A percentile compares a stretch with the other conserved stretches of the same genome.
phyloP scores from a whole-genome alignment of 768 basidiomycete species.

The Trametes coccinea region DNA sequence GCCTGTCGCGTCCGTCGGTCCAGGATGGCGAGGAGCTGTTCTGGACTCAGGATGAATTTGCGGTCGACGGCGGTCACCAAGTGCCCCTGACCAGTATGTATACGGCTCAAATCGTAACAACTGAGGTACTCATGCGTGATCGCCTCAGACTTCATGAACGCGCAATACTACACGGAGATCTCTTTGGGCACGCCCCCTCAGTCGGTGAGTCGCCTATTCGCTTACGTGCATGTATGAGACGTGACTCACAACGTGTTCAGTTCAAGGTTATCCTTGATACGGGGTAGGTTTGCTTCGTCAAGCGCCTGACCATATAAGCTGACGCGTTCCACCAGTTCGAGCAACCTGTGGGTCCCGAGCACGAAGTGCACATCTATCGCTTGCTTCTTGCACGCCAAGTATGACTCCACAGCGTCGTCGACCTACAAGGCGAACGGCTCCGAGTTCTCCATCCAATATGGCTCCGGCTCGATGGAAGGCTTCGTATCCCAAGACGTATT shows the following conservation, averaged over 20 bases:
- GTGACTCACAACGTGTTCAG: slow-evolving; percentile 34
- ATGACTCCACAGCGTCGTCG: slow-evolving; percentile 75
- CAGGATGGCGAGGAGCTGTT: slow-evolving; percentile 57
- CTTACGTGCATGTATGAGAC: too few species aligned
- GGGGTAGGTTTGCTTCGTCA: slow-evolving; percentile 47
- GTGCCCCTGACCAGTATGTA: slow-evolving; percentile 87
- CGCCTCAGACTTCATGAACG: slow-evolving; percentile 89
- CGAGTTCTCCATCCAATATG: slow-evolving; percentile 89
- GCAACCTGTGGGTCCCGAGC: slow-evolving; percentile 95
- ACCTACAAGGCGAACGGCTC: slow-evolving; percentile 91
- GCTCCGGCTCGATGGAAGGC: slow-evolving; percentile 95
- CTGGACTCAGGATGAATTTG: slow-evolving; percentile 77
- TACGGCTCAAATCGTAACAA: background rate
- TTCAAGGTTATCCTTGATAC: slow-evolving; percentile 98
- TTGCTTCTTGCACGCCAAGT: slow-evolving; percentile 93
- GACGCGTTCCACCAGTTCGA: slow-evolving; percentile 51
- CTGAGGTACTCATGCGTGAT: background rate
- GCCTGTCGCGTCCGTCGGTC: slow-evolving; percentile 41
- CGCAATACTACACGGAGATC: slow-evolving; percentile 94
- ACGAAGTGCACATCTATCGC: slow-evolving; percentile 80
- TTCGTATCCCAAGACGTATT: slow-evolving; percentile 86
- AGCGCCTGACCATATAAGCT: background rate
- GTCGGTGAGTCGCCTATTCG: slow-evolving; percentile 44
- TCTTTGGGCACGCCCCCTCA: slow-evolving; percentile 83
- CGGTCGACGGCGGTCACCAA: slow-evolving; percentile 69